Evolutionary conservation across 306 rosid species (phyloP).

Genomic region (Geum urbanum): DNA sequence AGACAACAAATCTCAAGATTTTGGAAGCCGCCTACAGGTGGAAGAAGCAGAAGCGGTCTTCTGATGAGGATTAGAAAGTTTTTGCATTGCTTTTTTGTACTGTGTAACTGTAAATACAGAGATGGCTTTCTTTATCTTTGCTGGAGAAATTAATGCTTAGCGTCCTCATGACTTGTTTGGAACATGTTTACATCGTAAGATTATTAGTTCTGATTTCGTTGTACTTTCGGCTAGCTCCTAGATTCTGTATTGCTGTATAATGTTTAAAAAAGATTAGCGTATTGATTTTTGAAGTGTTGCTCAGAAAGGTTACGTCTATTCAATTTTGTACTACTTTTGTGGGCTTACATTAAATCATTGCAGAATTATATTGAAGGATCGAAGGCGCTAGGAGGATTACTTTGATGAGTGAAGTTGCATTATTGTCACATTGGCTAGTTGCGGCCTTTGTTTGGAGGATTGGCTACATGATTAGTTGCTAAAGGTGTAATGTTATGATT

Average conservation of each 20-base stretch:
- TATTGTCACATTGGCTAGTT: not conserved
- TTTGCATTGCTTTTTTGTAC: slow-evolving; percentile 5
- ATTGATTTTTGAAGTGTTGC: not conserved
- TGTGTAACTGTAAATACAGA: slow-evolving; percentile 15
- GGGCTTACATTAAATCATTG: not conserved
- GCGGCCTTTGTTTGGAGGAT: not conserved
- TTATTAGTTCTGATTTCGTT: not conserved
- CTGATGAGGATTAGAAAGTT: slow-evolving; percentile 36
- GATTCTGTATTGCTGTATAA: not conserved
- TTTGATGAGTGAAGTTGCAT: not conserved
- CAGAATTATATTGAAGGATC: not conserved
- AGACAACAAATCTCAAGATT: slow-evolving; percentile 80
- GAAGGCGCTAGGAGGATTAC: not conserved
- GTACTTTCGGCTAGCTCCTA: not conserved
- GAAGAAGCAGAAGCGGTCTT: slow-evolving; percentile 72
- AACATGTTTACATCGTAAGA: not conserved
- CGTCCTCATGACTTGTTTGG: not conserved
- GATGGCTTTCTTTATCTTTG: not conserved
- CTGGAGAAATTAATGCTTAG: not conserved
- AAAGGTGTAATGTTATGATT: not conserved
- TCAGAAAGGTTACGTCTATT: not conserved
- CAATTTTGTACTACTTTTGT: not conserved
- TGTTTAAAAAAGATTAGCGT: not conserved
- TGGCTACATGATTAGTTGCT: not conserved
- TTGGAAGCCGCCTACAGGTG: slow-evolving; percentile 95